A percentile compares a stretch with the other conserved stretches of the same genome.
Conservation (phyloP, 192 early-diverging fungal genomes). For the Coemansia sp. region DNA sequence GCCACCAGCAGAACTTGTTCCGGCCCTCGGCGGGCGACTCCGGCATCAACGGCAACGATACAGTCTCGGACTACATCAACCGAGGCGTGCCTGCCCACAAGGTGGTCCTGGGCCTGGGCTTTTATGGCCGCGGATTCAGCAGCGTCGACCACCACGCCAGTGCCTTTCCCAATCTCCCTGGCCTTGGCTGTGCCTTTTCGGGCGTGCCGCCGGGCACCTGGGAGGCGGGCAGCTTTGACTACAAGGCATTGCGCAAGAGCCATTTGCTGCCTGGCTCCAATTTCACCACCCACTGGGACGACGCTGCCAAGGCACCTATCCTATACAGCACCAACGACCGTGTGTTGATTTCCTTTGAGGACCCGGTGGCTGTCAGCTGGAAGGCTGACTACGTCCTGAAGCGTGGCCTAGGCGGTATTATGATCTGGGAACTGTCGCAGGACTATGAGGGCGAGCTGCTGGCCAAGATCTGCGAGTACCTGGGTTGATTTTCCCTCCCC, state of each 20-base stretch:
- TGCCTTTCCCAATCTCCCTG: conserved; percentile 44
- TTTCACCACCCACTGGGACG: conserved; percentile 76
- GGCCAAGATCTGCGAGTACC: conserved; percentile 52
- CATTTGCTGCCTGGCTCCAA: conserved; percentile 59
- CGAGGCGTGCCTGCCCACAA: conserved; percentile 81
- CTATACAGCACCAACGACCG: conserved; percentile 70
- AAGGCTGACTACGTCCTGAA: conserved; percentile 68
- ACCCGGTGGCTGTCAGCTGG: conserved; percentile 60
- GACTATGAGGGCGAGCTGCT: conserved; percentile 48
- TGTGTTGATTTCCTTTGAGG: conserved; percentile 86
- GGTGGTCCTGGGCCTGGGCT: conserved; percentile 85
- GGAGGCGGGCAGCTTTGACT: conserved; percentile 93
- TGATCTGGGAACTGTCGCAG: conserved; percentile 80
- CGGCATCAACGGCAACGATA: conserved; percentile 62
- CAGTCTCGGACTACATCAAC: conserved; percentile 70
- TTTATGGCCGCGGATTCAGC: conserved; percentile 93
- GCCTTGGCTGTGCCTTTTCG: conserved; percentile 62
- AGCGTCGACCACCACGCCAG: conserved; percentile 65
- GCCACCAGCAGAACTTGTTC: conserved; percentile 89
- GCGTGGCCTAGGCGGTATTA: conserved; percentile 65
- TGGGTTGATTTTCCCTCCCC: conserved; percentile 24
- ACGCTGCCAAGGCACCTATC: conserved; percentile 72
- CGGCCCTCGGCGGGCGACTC: conserved; percentile 61
- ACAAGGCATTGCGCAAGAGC: conserved; percentile 64
- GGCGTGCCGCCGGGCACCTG: conserved; percentile 82